Percentiles rank a stretch among this genome's conserved stretches.
Conservation (phyloP, 345 rosid genomes). For the Eucalyptus shirleyi region DNA sequence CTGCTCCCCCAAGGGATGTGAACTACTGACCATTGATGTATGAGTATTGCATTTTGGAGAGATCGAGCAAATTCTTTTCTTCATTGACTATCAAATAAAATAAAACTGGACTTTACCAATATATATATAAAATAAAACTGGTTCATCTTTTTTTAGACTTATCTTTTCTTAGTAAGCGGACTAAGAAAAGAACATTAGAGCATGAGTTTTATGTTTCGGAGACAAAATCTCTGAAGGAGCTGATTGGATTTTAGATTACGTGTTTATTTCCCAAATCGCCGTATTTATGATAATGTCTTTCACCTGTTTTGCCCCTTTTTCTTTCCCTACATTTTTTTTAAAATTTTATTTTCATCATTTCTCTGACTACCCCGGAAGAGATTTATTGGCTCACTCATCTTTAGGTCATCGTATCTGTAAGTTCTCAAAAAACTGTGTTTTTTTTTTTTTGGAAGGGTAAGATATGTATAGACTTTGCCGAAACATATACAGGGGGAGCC, state of each 20-base stretch:
- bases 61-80: not conserved
- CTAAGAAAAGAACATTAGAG: not conserved
- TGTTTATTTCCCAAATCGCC: no score
- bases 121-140: no score
- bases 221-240: not conserved
- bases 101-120: no score
- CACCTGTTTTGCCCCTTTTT: not conserved
- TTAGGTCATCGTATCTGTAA: not conserved
- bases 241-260: not conserved
- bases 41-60: not conserved
- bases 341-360: no score
- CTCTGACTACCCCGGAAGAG: not conserved
- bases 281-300: no score
- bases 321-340: not conserved
- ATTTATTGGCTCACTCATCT: not conserved
- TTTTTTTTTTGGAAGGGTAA: no score
- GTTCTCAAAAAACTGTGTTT: no score
- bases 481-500: no score
- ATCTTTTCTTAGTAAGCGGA: not conserved
- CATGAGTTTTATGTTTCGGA: not conserved
- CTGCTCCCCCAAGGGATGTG: not conserved
- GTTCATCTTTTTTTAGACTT: no score
- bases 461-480: no score
- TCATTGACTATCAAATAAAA: not conserved
- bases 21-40: not conserved